Percentiles rank a stretch among this genome's conserved stretches.
These are phyloP conservation scores for Paxillus ammoniavirescens DNA, from an alignment of 768 basidiomycete species.

Conservation along the genomic window DNA sequence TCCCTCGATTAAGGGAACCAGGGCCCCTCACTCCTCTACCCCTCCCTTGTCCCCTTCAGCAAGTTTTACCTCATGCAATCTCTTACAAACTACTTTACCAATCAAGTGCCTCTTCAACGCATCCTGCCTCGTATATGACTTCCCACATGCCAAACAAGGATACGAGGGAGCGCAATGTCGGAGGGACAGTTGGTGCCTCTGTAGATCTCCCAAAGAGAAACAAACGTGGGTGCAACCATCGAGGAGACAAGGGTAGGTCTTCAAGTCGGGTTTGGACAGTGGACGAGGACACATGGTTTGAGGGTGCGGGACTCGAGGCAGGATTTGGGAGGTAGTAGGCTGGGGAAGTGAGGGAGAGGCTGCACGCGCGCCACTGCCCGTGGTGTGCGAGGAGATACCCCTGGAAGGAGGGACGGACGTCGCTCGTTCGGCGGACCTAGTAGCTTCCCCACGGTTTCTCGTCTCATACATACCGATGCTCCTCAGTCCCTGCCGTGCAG, in stretches of 20 bases:
- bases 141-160: conserved; percentile 23
- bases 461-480: background rate
- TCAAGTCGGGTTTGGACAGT: conserved; percentile 9
- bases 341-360: conserved; percentile 3
- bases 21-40: conserved; percentile 5
- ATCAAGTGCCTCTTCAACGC: conserved; percentile 34
- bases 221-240: conserved; percentile 28
- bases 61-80: conserved; percentile 16
- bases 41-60: background rate
- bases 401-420: background rate
- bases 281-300: background rate
- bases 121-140: conserved; percentile 30
- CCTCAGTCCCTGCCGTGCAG: conserved; percentile 2
- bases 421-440: background rate
- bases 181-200: conserved; percentile 30
- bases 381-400: background rate
- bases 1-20: background rate
- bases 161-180: conserved; percentile 23
- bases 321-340: conserved; percentile 3
- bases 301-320: background rate
- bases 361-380: background rate
- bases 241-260: conserved; percentile 22
- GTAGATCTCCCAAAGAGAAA: conserved; percentile 26
- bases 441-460: background rate
- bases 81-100: conserved; percentile 27